Evolutionary conservation across 1,284 basidiomycete genomes (phyloP).

Genomic region (Tranzscheliella williamsii): DNA sequence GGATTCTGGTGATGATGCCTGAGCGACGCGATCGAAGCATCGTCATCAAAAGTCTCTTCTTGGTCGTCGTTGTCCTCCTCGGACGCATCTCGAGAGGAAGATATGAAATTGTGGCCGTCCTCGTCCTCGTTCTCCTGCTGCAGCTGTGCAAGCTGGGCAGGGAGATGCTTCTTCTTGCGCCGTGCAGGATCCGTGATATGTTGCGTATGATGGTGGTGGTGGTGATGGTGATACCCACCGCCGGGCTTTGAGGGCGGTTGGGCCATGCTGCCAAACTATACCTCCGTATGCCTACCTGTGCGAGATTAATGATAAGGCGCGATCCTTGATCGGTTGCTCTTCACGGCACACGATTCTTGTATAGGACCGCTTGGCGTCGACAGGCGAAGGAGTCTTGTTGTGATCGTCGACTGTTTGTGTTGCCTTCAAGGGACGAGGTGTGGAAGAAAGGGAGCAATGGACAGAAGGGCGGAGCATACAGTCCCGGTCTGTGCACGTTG

Average conservation of each 20-base stretch:
- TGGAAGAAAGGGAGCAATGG: too few relatives aligned
- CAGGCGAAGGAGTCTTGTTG: too few relatives aligned
- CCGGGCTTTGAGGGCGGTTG: constrained; percentile 4
- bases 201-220: constrained; percentile 35
- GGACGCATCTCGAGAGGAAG: constrained; percentile 40
- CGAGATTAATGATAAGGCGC: too few relatives aligned
- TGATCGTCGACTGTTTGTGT: too few relatives aligned
- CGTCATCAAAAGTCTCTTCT: constrained; percentile 39
- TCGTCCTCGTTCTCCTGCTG: constrained; percentile 39
- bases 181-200: constrained; percentile 39
- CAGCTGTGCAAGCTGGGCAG: constrained; percentile 35
- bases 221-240: constrained; percentile 28
- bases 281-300: too few relatives aligned
- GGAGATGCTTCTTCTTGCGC: constrained; percentile 42
- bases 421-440: too few relatives aligned
- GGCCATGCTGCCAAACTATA: constrained; percentile 1
- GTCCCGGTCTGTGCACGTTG: too few relatives aligned
- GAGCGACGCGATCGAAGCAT: constrained; percentile 39
- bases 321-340: too few relatives aligned
- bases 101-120: constrained; percentile 30
- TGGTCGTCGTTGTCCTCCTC: constrained; percentile 48
- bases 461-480: too few relatives aligned
- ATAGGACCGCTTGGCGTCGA: too few relatives aligned
- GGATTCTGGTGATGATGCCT: constrained; percentile 24
- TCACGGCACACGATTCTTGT: too few relatives aligned